Conservation (phyloP, 2,329 filamentous ascomycete species). For the Domatiomyces catenatus region DNA sequence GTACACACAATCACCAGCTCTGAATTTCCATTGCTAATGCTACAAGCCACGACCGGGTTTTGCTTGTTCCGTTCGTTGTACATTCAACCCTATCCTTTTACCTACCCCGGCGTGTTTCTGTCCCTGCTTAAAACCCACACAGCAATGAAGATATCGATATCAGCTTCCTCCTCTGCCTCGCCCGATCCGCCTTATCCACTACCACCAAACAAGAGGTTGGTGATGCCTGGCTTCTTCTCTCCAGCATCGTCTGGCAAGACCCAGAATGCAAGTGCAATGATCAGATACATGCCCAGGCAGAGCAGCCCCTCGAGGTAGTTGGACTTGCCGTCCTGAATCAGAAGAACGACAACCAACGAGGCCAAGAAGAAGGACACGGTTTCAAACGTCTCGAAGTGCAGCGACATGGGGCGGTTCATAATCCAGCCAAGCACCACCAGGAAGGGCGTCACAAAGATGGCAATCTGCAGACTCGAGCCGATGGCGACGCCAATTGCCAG, state of each 20-base stretch:
- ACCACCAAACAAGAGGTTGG: conserved; percentile 4
- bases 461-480: conserved; percentile 69
- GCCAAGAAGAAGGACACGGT: conserved; percentile 64
- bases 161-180: background rate
- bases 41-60: background rate
- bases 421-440: conserved; percentile 70
- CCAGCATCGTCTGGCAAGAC: conserved; percentile 31
- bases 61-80: background rate
- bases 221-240: background rate
- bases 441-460: conserved; percentile 64
- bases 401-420: conserved; percentile 55
- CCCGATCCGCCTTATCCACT: conserved; percentile 2
- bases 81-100: background rate
- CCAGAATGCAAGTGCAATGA: conserved; percentile 34
- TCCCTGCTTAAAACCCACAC: background rate
- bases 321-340: conserved; percentile 66
- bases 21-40: too few relatives aligned
- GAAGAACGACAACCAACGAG: conserved; percentile 56
- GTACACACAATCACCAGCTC: too few relatives aligned
- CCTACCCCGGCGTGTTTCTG: background rate
- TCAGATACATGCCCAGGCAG: conserved; percentile 40
- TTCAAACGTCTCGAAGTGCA: conserved; percentile 69
- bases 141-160: background rate
- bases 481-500: conserved; percentile 64
- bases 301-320: conserved; percentile 75